Conservation (phyloP, 495 filamentous ascomycete species). For the Aspergillus mulundensis region DNA sequence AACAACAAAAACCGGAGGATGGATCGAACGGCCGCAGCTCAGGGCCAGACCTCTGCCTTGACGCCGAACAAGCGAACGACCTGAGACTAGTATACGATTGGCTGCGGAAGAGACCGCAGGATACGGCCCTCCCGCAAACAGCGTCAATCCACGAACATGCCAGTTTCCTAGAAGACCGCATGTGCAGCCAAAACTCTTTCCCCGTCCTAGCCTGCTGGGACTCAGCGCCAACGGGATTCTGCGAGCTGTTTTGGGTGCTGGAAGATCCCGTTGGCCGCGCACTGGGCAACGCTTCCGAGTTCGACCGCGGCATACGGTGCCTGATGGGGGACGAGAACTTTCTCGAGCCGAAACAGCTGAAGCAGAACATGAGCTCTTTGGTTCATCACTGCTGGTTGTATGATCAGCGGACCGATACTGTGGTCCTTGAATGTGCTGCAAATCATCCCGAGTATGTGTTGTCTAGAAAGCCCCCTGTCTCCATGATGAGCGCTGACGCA, state of each 20-base stretch:
- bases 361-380: not conserved
- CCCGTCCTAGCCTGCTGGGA: not conserved
- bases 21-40: not conserved
- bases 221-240: not conserved
- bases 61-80: not conserved
- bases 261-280: not conserved
- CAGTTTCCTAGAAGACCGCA: not conserved
- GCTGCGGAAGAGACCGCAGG: not conserved
- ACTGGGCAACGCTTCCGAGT: not conserved
- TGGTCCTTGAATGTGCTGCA: not conserved
- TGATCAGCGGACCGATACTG: not conserved
- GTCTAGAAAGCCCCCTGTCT: not conserved
- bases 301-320: not conserved
- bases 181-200: slow-evolving; percentile 4
- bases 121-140: not conserved
- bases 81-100: not conserved
- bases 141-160: not conserved
- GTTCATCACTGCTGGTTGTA: slow-evolving; percentile 1
- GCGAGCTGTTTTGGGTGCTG: not conserved
- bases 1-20: not conserved
- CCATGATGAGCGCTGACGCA: not conserved
- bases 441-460: not conserved
- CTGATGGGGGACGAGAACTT: not conserved
- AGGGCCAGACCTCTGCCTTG: not conserved
- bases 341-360: not conserved